Conservation (phyloP, 176 grass and related monocot species). For the Typha latifolia region DNA sequence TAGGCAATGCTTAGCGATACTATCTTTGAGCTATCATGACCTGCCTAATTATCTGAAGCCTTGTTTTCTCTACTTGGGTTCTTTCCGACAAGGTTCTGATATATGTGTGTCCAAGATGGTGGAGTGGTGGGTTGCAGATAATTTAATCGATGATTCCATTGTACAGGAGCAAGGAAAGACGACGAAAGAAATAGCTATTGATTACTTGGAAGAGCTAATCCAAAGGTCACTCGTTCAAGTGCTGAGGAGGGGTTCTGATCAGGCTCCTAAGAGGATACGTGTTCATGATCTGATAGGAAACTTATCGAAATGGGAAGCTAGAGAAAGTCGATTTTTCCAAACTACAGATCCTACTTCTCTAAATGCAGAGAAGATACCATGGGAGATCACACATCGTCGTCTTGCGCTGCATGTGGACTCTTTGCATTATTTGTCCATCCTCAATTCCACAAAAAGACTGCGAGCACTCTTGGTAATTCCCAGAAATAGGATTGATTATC, state of each 20-base stretch:
- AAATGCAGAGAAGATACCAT: not conserved
- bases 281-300: not conserved
- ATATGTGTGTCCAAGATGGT: not conserved
- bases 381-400: not conserved
- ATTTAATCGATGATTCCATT: not conserved
- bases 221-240: not conserved
- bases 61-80: slow-evolving; percentile 6
- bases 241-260: not conserved
- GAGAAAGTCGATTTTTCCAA: not conserved
- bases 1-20: not conserved
- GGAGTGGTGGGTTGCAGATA: not conserved
- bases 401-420: not conserved
- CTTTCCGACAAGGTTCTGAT: not conserved
- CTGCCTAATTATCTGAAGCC: not conserved
- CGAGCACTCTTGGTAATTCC: not conserved
- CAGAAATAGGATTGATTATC: not conserved
- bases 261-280: not conserved
- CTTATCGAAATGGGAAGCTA: not conserved
- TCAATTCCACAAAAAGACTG: not conserved
- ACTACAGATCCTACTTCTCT: not conserved
- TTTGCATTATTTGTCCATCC: too few species aligned
- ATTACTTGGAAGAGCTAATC: not conserved
- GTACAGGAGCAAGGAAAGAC: not conserved
- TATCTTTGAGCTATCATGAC: slow-evolving; percentile 2
- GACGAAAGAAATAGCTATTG: not conserved